A percentile compares a stretch with the other conserved stretches of the same genome.
Evolutionary conservation across 192 early-diverging fungal genomes (phyloP).

Genomic region (Globomyces pollinis-pini): DNA sequence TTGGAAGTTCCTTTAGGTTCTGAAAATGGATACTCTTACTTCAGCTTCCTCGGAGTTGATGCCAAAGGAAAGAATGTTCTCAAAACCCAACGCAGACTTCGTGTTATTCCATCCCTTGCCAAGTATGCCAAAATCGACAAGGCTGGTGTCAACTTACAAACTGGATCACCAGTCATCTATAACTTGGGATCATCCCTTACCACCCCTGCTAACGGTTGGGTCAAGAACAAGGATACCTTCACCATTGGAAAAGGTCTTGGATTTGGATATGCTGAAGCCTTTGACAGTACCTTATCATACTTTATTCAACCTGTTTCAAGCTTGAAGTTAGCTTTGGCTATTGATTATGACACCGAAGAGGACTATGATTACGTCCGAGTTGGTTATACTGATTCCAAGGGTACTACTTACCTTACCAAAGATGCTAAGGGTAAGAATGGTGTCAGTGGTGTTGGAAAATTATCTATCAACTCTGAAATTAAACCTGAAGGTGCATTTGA

Average conservation of each 20-base stretch:
- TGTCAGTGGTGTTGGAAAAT: neutral
- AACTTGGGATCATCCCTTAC: too few species aligned
- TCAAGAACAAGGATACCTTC: too few species aligned
- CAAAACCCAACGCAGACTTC: neutral
- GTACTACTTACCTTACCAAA: neutral
- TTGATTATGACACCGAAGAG: neutral
- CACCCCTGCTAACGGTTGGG: too few species aligned
- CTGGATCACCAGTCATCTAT: too few species aligned
- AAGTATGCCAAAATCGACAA: too few species aligned
- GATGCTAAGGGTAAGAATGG: too few species aligned
- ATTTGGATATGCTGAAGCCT: neutral
- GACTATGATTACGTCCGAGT: conserved; percentile 1
- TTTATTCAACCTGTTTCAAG: neutral
- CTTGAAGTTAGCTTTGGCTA: neutral
- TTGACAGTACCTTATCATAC: neutral
- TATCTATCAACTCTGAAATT: neutral
- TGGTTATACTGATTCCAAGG: neutral
- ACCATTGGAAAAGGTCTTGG: too few species aligned
- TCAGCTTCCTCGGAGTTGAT: neutral
- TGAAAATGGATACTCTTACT: neutral
- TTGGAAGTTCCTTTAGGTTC: too few species aligned
- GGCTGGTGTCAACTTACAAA: too few species aligned
- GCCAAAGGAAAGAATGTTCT: neutral
- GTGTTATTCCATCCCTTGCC: neutral
- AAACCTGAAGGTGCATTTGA: conserved; percentile 4